Evolutionary conservation across 2,329 filamentous ascomycete genomes (phyloP).

Genomic region (Fusarium burgessii): DNA sequence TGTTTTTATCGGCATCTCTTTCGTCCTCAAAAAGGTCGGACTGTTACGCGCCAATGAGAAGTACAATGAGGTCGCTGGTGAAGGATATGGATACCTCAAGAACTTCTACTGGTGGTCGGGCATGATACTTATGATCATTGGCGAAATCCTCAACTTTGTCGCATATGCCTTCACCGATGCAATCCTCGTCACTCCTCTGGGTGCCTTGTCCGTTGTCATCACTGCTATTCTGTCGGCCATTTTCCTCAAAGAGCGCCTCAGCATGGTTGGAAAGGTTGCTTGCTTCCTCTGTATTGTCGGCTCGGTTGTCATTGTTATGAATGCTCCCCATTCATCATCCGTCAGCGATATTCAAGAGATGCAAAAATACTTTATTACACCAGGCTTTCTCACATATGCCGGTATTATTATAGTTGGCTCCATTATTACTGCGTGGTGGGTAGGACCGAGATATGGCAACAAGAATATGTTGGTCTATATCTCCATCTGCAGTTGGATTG

Average conservation of each 20-base stretch:
- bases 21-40: slow-evolving; percentile 95
- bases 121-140: slow-evolving; percentile 97
- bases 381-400: slow-evolving; percentile 86
- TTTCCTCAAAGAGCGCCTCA: slow-evolving; percentile 94
- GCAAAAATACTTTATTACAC: slow-evolving; percentile 86
- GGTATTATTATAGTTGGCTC: slow-evolving; percentile 84
- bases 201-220: slow-evolving; percentile 91
- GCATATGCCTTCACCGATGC: slow-evolving; percentile 98
- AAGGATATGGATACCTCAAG: slow-evolving; percentile 97
- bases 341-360: slow-evolving; percentile 92
- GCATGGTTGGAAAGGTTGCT: slow-evolving; percentile 94
- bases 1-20: slow-evolving; percentile 92
- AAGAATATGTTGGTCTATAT: slow-evolving; percentile 98
- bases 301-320: slow-evolving; percentile 92
- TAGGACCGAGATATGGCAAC: slow-evolving; percentile 89
- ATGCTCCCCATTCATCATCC: slow-evolving; percentile 87
- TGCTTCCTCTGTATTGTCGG: slow-evolving; percentile 97
- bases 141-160: slow-evolving; percentile 96
- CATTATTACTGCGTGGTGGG: slow-evolving; percentile 79
- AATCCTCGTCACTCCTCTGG: slow-evolving; percentile 92
- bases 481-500: slow-evolving; percentile 94
- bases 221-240: slow-evolving; percentile 92
- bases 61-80: slow-evolving; percentile 94
- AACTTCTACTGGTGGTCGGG: slow-evolving; percentile 95
- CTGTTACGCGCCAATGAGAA: slow-evolving; percentile 93